phyloP scores from a whole-genome alignment of 768 basidiomycete genomes.

The Collybia nuda region DNA sequence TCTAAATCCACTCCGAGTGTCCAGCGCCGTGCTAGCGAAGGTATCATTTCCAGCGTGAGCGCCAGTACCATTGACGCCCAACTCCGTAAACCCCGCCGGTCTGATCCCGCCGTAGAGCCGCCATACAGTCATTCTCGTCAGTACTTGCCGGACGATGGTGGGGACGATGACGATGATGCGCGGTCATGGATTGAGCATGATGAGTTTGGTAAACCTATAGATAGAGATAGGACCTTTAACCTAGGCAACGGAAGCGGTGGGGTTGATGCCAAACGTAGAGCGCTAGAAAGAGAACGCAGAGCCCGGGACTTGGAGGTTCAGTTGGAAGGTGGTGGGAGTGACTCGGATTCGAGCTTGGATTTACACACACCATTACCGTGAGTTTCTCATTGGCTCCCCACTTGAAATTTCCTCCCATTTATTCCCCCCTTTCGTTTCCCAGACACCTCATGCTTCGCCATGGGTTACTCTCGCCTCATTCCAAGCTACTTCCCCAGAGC shows the following conservation, averaged over 20 bases:
- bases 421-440: too few species aligned
- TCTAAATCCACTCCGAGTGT: neutral
- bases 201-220: slow-evolving; percentile 12
- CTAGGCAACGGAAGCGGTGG: slow-evolving; percentile 19
- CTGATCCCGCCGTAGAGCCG: neutral
- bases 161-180: slow-evolving; percentile 16
- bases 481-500: slow-evolving; percentile 51
- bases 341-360: slow-evolving; percentile 67
- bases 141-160: neutral
- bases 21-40: slow-evolving; percentile 6
- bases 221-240: neutral
- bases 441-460: slow-evolving; percentile 69
- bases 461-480: slow-evolving; percentile 65
- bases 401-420: neutral
- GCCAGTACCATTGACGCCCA: neutral
- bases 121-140: too few species aligned
- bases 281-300: neutral
- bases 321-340: slow-evolving; percentile 32
- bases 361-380: slow-evolving; percentile 70
- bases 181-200: slow-evolving; percentile 21
- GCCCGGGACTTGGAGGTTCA: slow-evolving; percentile 6
- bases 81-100: neutral
- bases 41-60: neutral
- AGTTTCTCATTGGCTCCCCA: slow-evolving; percentile 25
- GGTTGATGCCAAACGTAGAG: too few species aligned